Base-by-base conservation (phyloP, 1,284 basidiomycete species). In the Cryptococcus hybrid region DNA sequence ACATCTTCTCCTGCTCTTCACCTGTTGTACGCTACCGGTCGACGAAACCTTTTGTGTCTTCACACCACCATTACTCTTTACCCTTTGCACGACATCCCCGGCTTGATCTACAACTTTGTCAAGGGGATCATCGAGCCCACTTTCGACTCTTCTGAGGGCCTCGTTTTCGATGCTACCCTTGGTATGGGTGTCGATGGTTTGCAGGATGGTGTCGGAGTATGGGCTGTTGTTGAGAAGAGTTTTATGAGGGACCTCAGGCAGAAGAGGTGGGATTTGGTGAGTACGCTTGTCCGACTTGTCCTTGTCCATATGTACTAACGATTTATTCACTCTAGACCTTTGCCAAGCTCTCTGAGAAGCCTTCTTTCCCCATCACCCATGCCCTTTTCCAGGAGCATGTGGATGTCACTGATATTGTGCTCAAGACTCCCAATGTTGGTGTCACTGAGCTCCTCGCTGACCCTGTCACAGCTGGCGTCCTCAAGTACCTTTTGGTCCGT, bases 11-110 rank as follows among this genome's bases (percentile, higher is more conserved):
- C 75, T 9, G 59, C 73, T 2, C 64, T 71, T 9, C 89, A 86
- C 73, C 89, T 91, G 78, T 82, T 83, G 66, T 95, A 88, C 78
- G 90, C 90, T 37, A 91, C 90, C 1, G 92, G 92, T 58, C 82
- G 92, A 58, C 86, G 88, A 59, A 86, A 85, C 62, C 75, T 92
- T 55, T 79, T 84, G 43, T 87, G 85, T 39, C 81, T 92, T 57
- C 91, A 94, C 81, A 86, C 88, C 40, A 83, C 88, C 61, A 83
- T 93, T 75, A 82, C 84, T 51, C 83, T 93, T 57, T 80, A 84
- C 49, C 91, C 92, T 55, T 85, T 88, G 69, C 92, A 94, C 78
- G 92, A 94, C 78, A 85, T 89, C 63, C 59, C 59, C 11, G 48
- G 59, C 12, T 78, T 83, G 60, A 54, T 84, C 36, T 86, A 84